A percentile compares a stretch with the other conserved stretches of the same genome.
Evolutionary conservation across 257 asterid genomes (phyloP).

Genomic region (Solanum peruvianum): DNA sequence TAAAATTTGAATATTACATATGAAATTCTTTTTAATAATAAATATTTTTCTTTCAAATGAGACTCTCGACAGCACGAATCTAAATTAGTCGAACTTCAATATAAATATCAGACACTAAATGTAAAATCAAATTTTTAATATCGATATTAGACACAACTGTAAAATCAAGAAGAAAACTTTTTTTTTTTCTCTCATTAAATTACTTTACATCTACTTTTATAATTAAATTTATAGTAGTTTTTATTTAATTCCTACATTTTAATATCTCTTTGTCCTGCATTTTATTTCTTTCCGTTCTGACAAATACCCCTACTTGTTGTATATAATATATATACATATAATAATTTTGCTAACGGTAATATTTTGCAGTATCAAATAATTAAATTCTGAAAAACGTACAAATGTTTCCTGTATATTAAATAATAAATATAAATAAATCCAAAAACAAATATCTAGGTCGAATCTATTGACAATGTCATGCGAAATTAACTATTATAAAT

Average conservation of each 20-base stretch:
- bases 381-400: background rate
- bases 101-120: background rate
- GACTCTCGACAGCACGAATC: accelerated
- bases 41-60: background rate
- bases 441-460: background rate
- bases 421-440: background rate
- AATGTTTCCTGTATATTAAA: background rate
- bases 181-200: background rate
- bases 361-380: background rate
- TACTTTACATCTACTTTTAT: background rate
- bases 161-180: background rate
- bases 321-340: background rate
- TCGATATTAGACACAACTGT: accelerated
- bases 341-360: background rate
- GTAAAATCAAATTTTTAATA: background rate
- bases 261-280: background rate
- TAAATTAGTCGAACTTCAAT: background rate
- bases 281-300: background rate
- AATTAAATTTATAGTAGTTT: background rate
- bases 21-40: accelerated
- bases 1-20: accelerated
- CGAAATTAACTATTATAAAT: no score
- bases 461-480: no score
- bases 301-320: background rate
- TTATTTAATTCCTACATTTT: background rate